Evolutionary conservation across 2,329 filamentous ascomycete genomes (phyloP).

Genomic region (Aspergillus floridensis): DNA sequence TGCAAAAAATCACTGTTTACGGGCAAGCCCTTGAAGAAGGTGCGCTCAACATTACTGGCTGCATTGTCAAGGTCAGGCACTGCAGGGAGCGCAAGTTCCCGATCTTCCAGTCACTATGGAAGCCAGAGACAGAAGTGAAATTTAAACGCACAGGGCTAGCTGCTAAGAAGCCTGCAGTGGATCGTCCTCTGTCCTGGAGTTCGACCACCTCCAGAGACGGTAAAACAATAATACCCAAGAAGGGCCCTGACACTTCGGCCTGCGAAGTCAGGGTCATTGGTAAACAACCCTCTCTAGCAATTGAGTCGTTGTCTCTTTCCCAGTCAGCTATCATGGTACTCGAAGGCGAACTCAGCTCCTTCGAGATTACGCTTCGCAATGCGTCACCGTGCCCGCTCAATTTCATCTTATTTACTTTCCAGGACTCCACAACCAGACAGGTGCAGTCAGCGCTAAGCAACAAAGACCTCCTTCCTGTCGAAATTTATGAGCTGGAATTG

Average conservation of each 20-base stretch:
- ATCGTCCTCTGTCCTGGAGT: conserved; percentile 48
- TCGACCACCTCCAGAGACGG: conserved; percentile 41
- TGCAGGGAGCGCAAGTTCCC: conserved; percentile 81
- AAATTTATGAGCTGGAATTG: conserved; percentile 82
- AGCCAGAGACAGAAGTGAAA: conserved; percentile 65
- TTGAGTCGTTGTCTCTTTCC: conserved; percentile 73
- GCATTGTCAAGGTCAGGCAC: conserved; percentile 72
- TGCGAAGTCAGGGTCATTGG: conserved; percentile 70
- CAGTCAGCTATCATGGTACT: conserved; percentile 89
- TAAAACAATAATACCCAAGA: conserved; percentile 31
- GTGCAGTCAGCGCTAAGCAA: conserved; percentile 72
- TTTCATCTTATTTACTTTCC: conserved; percentile 82
- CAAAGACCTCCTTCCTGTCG: conserved; percentile 72
- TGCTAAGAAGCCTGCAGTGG: conserved; percentile 51
- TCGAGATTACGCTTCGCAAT: conserved; percentile 79
- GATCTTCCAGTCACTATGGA: conserved; percentile 77
- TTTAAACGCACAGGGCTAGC: conserved; percentile 71
- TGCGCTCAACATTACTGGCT: conserved; percentile 70
- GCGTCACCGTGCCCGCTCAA: conserved; percentile 73
- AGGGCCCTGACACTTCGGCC: conserved; percentile 37
- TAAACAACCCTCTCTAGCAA: conserved; percentile 70
- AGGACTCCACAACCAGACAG: conserved; percentile 78
- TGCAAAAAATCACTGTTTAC: conserved; percentile 71
- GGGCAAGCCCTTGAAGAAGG: conserved; percentile 69
- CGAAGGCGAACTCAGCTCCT: conserved; percentile 78